These are phyloP conservation scores for Funneliformis geosporum DNA, from an alignment of 192 early-diverging fungal genomes.

Conservation along the genomic window DNA sequence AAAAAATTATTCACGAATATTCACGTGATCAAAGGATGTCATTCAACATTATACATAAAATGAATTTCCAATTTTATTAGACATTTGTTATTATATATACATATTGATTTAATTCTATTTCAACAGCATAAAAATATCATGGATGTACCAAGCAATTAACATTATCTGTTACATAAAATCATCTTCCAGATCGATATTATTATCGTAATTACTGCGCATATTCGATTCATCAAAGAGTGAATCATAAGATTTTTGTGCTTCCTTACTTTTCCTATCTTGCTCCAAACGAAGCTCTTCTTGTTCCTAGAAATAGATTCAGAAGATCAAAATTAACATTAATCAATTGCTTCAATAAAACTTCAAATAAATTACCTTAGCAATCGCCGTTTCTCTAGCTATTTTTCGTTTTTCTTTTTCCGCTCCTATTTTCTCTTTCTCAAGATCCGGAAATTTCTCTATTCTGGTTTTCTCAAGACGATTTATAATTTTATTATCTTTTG, in stretches of 20 bases:
- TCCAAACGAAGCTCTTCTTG: constrained; percentile 44
- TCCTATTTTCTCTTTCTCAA: constrained; percentile 70
- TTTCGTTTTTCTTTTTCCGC: constrained; percentile 50
- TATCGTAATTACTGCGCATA: constrained; percentile 57
- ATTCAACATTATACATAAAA: too few species aligned
- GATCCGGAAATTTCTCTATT: constrained; percentile 72
- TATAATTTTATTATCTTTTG: constrained; percentile 79
- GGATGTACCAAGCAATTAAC: too few species aligned
- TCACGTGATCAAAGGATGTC: background rate
- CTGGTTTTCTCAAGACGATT: constrained; percentile 96
- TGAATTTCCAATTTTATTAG: too few species aligned
- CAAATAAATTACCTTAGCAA: constrained; percentile 37
- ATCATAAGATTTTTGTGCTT: constrained; percentile 51
- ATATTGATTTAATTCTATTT: background rate
- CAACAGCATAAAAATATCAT: too few species aligned
- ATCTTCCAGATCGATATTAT: constrained; percentile 57
- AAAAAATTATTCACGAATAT: background rate
- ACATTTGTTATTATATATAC: too few species aligned
- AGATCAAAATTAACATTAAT: background rate
- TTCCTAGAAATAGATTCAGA: constrained; percentile 32
- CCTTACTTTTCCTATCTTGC: constrained; percentile 43
- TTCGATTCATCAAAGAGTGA: constrained; percentile 52
- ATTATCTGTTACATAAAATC: constrained; percentile 60
- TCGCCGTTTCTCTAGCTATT: constrained; percentile 32
- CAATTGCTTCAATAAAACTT: background rate